These are phyloP conservation scores for Wickerhamiella hasegawae DNA, from an alignment of 805 yeast species.

Conservation along the genomic window DNA sequence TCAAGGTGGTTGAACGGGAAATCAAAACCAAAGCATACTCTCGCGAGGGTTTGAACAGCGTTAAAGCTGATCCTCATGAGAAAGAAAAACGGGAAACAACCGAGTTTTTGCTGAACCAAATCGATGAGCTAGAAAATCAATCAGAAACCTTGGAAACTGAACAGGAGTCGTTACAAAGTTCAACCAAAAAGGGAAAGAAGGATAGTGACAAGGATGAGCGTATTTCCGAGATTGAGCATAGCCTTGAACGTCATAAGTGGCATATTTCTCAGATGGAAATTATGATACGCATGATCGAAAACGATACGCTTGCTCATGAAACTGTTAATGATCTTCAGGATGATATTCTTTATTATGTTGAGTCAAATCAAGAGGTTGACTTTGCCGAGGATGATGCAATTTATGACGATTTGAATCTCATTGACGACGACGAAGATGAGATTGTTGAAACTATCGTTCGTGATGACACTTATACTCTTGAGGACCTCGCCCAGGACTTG, in stretches of 20 bases:
- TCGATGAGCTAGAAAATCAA: conserved; percentile 73
- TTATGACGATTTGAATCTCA: conserved; percentile 71
- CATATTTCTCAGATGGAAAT: conserved; percentile 68
- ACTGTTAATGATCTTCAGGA: conserved; percentile 64
- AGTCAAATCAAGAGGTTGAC: conserved; percentile 82
- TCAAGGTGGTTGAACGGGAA: conserved; percentile 83
- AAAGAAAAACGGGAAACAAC: conserved; percentile 60
- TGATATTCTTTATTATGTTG: conserved; percentile 85
- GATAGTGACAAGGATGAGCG: conserved; percentile 40
- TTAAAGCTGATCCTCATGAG: conserved; percentile 60
- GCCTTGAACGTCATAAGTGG: conserved; percentile 56
- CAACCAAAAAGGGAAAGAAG: conserved; percentile 43
- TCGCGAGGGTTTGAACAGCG: conserved; percentile 72
- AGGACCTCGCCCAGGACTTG: conserved; percentile 23
- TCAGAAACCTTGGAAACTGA: conserved; percentile 64
- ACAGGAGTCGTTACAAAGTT: conserved; percentile 35
- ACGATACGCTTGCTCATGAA: conserved; percentile 65
- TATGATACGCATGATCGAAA: conserved; percentile 60
- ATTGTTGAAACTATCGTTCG: conserved; percentile 22
- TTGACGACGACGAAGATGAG: conserved; percentile 37
- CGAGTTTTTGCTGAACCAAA: conserved; percentile 48
- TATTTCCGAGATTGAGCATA: conserved; percentile 44
- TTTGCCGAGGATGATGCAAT: conserved; percentile 87
- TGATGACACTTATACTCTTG: conserved; percentile 20
- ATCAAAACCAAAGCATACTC: conserved; percentile 90